These are phyloP conservation scores for Diaporthe amygdali DNA, from an alignment of 2,329 filamentous ascomycete species.

Conservation along the genomic window DNA sequence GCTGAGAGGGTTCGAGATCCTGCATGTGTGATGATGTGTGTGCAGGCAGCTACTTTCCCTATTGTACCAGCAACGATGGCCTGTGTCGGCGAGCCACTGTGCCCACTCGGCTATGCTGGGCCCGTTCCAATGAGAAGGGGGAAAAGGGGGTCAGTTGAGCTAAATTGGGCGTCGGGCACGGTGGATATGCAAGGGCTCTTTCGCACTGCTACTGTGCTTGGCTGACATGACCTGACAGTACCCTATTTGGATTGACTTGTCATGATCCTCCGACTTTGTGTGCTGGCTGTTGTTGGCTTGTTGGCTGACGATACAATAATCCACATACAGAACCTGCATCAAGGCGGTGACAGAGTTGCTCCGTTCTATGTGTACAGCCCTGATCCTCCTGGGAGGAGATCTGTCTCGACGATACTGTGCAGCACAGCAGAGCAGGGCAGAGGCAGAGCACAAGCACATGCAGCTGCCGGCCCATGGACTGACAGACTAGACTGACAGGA, in stretches of 20 bases:
- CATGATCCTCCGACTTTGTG: not conserved
- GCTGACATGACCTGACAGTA: conserved; percentile 7
- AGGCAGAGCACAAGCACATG: too few species aligned
- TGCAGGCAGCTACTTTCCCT: not conserved
- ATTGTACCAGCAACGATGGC: not conserved
- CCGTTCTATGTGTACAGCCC: too few species aligned
- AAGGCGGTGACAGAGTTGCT: not conserved
- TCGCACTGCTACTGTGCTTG: not conserved
- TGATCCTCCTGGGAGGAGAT: too few species aligned
- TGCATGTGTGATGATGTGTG: not conserved
- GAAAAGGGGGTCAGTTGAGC: not conserved
- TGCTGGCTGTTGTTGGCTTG: not conserved
- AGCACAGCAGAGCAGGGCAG: too few species aligned
- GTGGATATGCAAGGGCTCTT: not conserved
- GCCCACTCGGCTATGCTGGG: not conserved
- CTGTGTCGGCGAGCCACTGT: not conserved
- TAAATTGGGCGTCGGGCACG: conserved; percentile 1
- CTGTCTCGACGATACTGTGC: not conserved
- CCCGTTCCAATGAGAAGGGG: conserved; percentile 14
- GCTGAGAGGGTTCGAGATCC: conserved; percentile 7
- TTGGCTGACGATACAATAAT: not conserved
- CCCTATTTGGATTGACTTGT: not conserved
- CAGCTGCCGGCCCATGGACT: not conserved
- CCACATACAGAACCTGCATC: not conserved
- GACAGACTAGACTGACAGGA: too few species aligned